phyloP scores from a whole-genome alignment of 2,329 filamentous ascomycete genomes.

The Aspergillus quadrilineatus region DNA sequence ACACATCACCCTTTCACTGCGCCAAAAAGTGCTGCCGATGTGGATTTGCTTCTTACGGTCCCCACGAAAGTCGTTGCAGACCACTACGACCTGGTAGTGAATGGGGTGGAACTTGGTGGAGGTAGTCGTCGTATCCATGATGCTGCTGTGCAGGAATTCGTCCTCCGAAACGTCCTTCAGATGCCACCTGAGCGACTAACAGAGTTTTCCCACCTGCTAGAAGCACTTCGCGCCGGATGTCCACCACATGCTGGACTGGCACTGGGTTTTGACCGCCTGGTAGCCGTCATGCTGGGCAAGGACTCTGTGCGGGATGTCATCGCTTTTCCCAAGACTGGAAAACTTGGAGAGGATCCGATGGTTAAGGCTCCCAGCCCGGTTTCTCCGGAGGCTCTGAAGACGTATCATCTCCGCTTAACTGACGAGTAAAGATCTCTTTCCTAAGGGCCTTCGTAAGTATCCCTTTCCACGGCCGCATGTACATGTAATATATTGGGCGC shows the following conservation, averaged over 20 bases:
- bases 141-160: constrained; percentile 75
- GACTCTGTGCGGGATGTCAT: constrained; percentile 88
- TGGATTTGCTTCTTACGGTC: constrained; percentile 69
- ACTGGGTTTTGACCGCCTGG: constrained; percentile 83
- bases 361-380: constrained; percentile 74
- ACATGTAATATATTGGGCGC: neutral
- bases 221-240: constrained; percentile 79
- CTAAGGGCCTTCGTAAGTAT: neutral
- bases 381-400: constrained; percentile 58
- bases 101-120: constrained; percentile 90
- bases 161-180: constrained; percentile 79
- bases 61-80: constrained; percentile 75
- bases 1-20: constrained; percentile 97
- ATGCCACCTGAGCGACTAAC: constrained; percentile 70
- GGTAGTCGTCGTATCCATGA: constrained; percentile 91
- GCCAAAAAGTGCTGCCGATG: constrained; percentile 68
- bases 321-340: constrained; percentile 92
- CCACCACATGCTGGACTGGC: constrained; percentile 94
- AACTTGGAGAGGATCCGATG: constrained; percentile 81
- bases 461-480: neutral
- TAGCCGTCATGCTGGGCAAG: constrained; percentile 74
- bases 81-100: constrained; percentile 94
- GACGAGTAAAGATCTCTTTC: constrained; percentile 10
- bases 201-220: constrained; percentile 81
- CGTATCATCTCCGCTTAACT: constrained; percentile 56